Conservation (phyloP, 306 rosid species). For the Ormosia emarginata region DNA sequence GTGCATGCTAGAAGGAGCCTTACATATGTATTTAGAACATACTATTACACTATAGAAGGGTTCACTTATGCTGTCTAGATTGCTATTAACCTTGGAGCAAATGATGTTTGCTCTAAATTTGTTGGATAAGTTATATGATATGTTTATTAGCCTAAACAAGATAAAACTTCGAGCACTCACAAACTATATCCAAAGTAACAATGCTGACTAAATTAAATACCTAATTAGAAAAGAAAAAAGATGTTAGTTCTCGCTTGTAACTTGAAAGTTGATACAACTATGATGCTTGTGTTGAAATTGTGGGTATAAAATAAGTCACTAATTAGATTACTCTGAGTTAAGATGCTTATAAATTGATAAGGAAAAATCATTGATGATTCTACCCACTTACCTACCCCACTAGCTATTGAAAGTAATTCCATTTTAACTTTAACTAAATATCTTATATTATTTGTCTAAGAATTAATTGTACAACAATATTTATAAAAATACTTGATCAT, state of each 20-base stretch:
- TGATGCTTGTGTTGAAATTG: neutral
- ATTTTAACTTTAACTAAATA: neutral
- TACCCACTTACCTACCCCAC: neutral
- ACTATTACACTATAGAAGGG: neutral
- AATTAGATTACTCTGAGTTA: neutral
- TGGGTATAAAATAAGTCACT: neutral
- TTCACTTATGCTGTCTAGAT: neutral
- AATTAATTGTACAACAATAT: too few relatives aligned
- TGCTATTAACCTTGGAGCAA: neutral
- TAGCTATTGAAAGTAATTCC: neutral
- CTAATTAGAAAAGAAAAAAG: too few relatives aligned
- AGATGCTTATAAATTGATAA: neutral
- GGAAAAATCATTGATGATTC: neutral
- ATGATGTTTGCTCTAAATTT: neutral
- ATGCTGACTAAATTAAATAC: too few relatives aligned
- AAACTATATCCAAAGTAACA: too few relatives aligned
- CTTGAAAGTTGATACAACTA: neutral
- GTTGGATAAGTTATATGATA: neutral
- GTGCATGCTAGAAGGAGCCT: too few relatives aligned
- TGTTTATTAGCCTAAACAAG: neutral
- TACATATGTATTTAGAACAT: neutral
- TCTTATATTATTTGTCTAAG: too few relatives aligned
- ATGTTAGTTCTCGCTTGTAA: neutral
- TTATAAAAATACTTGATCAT: too few relatives aligned
- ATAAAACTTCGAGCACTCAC: neutral